These are phyloP conservation scores for Cryptosporidium viatorum DNA, from an alignment of 169 alveolate genomes.

Conservation along the genomic window DNA sequence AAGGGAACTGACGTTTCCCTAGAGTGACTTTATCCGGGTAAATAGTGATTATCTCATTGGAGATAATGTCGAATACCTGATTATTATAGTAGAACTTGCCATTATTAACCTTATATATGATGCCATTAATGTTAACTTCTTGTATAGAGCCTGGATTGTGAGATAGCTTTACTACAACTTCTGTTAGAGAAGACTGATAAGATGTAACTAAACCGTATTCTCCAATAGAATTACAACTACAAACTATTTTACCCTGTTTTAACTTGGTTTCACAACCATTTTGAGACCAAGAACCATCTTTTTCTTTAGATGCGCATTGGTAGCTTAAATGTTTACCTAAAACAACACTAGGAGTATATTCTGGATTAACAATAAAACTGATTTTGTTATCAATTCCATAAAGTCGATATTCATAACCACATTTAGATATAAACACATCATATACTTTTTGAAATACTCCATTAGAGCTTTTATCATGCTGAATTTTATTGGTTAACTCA, in stretches of 20 bases:
- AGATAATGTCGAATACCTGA: conserved; percentile 33
- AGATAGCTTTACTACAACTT: conserved; percentile 28
- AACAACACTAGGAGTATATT: conserved; percentile 49
- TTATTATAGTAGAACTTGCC: conserved; percentile 58
- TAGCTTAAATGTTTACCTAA: conserved; percentile 16
- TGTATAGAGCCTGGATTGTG: conserved; percentile 75
- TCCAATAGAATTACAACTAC: conserved; percentile 54
- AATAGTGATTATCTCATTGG: conserved; percentile 11
- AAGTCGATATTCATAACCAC: conserved; percentile 55
- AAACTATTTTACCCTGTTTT: conserved; percentile 1
- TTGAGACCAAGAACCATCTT: conserved; percentile 18
- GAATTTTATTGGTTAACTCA: conserved; percentile 10
- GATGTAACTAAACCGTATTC: conserved; percentile 18
- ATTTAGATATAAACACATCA: conserved; percentile 34
- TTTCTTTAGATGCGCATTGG: conserved; percentile 18
- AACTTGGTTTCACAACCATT: conserved; percentile 17
- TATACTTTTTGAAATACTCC: conserved; percentile 9
- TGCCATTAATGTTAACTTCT: conserved; percentile 24
- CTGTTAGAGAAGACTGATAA: conserved; percentile 25
- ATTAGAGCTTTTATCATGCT: background rate
- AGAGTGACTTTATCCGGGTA: background rate
- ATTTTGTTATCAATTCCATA: background rate
- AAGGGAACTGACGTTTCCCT: conserved; percentile 5
- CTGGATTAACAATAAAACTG: conserved; percentile 13
- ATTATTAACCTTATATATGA: conserved; percentile 16